Base-by-base conservation (phyloP, 305 asterid species). In the Fraxinus velutina region DNA sequence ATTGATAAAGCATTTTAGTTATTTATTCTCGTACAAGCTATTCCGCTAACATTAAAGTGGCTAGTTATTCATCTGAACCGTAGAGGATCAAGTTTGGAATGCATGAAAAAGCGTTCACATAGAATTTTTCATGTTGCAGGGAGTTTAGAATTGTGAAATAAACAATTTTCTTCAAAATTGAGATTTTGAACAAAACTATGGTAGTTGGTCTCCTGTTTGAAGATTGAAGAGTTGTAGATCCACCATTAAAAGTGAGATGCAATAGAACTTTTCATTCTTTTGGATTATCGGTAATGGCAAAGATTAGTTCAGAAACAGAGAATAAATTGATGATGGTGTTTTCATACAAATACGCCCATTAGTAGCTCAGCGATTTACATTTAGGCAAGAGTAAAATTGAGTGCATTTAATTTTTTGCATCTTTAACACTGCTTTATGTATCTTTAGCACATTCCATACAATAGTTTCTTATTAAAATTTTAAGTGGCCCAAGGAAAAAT, bases 11-110 rank as follows among this genome's bases (percentile, higher is more conserved):
- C 33, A 64, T 24, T 64, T 24, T 64, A 64, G 32, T 22, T 64
- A 24, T 24, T 21, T 8, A 2, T 64, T 64, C 34, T 10, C 6
- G 72, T 5, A 22, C 34, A 24, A 24, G 9, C 72, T 64, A 64
- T 24, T 9, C 33, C 0, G 17, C 72, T 1, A 24, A 64, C 72
- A 22, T 64, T 64, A 4, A 64, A 64, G 33, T 64, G 72, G 34
- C 30, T 64, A 10, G 72, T 9, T 8, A 64, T 64, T 24, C 30
- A 81, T 75, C 78, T 57, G 62, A 33, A 68, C 17, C 21, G 68
- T 57, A 19, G 68, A 57, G 68, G 34, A 27, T 74, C 74, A 76
- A 21, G 80, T 76, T 73, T 73, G 47, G 30, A 72, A 68, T 52
- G 32, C 70, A 6, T 37, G 62, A 39, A 32, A 39, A 66, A 57